These are phyloP conservation scores for Panicum miliaceum DNA, from an alignment of 176 grass and related monocot species.

Conservation along the genomic window DNA sequence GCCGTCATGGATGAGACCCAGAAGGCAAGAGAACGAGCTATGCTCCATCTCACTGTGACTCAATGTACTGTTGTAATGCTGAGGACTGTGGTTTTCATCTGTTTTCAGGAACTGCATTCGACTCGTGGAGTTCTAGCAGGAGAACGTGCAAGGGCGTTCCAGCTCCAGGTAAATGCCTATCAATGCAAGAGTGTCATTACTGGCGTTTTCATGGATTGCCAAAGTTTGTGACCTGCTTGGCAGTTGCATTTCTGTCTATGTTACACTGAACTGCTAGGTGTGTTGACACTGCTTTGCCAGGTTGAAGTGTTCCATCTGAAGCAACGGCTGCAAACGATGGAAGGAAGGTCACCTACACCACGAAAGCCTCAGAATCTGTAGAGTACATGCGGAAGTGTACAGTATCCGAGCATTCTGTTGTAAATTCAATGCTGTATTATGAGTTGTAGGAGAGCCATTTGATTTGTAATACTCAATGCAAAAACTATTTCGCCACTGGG, in stretches of 20 bases:
- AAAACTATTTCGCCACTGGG: not conserved
- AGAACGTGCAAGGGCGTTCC: constrained; percentile 74
- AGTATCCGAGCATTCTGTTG: not conserved
- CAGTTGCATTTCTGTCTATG: not conserved
- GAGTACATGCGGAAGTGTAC: constrained; percentile 19
- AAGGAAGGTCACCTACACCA: constrained; percentile 73
- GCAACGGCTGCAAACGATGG: constrained; percentile 77
- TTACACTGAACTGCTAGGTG: not conserved
- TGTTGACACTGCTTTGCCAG: constrained; percentile 48
- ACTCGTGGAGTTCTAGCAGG: constrained; percentile 80
- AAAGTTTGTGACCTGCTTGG: not conserved
- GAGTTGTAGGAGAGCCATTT: not conserved
- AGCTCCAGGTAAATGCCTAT: constrained; percentile 70
- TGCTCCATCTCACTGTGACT: not conserved
- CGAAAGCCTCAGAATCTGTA: constrained; percentile 69
- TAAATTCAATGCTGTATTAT: not conserved
- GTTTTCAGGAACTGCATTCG: constrained; percentile 69
- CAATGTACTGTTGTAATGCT: not conserved
- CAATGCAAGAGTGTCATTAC: constrained; percentile 1
- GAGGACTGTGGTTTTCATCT: not conserved
- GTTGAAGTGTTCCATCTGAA: constrained; percentile 91
- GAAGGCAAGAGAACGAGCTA: constrained; percentile 58
- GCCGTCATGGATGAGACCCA: constrained; percentile 86
- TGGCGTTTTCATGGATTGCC: not conserved
- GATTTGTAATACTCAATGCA: constrained; percentile 15